phyloP scores from a whole-genome alignment of 2,329 filamentous ascomycete species.

The Microascus cirrosus region DNA sequence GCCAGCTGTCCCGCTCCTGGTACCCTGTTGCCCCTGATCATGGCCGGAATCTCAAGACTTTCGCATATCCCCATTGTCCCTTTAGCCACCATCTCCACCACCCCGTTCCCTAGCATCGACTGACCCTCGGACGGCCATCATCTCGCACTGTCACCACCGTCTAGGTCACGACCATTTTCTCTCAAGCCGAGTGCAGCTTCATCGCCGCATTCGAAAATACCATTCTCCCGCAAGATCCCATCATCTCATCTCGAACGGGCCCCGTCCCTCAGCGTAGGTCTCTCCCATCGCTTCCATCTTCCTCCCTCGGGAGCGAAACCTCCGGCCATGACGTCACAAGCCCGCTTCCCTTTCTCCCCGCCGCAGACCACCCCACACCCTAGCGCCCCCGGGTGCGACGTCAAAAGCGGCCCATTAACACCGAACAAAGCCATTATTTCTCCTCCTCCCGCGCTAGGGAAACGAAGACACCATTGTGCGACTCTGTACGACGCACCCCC shows the following conservation, averaged over 20 bases:
- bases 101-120: no score
- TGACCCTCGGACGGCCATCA: no score
- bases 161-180: not conserved
- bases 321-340: conserved; percentile 2
- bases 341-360: not conserved
- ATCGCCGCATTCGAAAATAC: not conserved
- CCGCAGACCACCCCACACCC: not conserved
- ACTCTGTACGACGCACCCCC: no score
- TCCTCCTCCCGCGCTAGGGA: no score
- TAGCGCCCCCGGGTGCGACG: not conserved
- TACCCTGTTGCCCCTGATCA: no score
- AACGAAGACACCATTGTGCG: no score
- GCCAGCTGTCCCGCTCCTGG: no score
- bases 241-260: not conserved
- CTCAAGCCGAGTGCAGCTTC: not conserved
- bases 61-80: no score
- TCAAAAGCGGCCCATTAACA: not conserved
- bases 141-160: not conserved
- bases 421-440: not conserved
- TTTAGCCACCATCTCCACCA: no score
- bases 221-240: not conserved
- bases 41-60: no score
- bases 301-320: not conserved
- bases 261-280: not conserved
- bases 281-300: not conserved